Percentiles rank a stretch among this genome's conserved stretches.
phyloP scores from a whole-genome alignment of 202 grass and related monocot species.

The Schoenoplectus tabernaemontani region DNA sequence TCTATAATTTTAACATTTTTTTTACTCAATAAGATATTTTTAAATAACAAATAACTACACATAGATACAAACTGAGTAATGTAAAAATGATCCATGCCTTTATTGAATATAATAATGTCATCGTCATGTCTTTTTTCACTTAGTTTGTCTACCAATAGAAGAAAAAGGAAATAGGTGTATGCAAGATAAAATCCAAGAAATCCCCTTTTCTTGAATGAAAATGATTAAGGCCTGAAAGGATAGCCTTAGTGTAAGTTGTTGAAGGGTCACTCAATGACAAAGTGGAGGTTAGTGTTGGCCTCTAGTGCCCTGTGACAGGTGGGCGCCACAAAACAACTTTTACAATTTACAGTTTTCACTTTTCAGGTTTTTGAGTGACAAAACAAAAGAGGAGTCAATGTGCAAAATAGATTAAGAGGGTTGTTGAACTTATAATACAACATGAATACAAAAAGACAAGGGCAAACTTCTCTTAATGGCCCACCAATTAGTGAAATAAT shows the following conservation, averaged over 20 bases:
- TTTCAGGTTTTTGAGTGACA: background rate
- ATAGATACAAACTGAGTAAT: background rate
- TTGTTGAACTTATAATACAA: conserved; percentile 13
- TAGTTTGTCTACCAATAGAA: background rate
- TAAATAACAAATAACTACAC: background rate
- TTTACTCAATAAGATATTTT: background rate
- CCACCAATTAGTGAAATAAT: background rate
- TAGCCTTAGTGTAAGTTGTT: conserved; percentile 18
- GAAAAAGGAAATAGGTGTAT: background rate
- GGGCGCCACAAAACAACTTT: background rate
- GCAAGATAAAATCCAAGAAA: background rate
- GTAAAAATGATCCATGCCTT: no score
- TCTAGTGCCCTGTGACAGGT: conserved; percentile 16
- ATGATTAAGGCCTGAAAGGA: background rate
- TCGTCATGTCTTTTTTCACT: background rate
- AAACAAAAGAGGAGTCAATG: background rate
- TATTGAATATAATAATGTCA: no score
- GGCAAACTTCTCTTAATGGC: conserved; percentile 8
- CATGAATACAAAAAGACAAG: conserved; percentile 4
- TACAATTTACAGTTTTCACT: background rate
- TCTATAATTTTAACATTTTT: background rate
- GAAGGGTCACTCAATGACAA: conserved; percentile 14
- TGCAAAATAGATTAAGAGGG: no score
- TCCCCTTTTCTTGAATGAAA: background rate
- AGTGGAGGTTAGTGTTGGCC: conserved; percentile 16